Evolutionary conservation across 2,329 filamentous ascomycete species (phyloP).

Genomic region (Ascochyta rabiei): DNA sequence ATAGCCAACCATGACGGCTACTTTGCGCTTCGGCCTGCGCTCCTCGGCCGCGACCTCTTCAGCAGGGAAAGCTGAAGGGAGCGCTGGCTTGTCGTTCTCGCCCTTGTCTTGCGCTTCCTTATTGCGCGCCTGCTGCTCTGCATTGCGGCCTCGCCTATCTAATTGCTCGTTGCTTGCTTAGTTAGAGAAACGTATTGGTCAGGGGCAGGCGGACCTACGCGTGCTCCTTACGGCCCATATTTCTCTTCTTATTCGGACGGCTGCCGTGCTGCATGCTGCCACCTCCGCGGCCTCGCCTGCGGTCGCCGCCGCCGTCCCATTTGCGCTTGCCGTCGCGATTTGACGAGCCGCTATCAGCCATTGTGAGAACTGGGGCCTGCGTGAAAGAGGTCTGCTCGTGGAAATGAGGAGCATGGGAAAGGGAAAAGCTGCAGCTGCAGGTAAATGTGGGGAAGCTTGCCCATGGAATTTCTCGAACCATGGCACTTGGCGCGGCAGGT

Average conservation of each 20-base stretch:
- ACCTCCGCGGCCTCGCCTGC: slow-evolving; percentile 40
- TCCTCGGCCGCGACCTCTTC: slow-evolving; percentile 89
- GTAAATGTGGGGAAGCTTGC: slow-evolving; percentile 19
- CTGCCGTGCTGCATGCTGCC: slow-evolving; percentile 47
- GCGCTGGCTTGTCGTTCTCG: slow-evolving; percentile 52
- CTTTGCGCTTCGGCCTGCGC: slow-evolving; percentile 91
- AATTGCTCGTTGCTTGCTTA: slow-evolving; percentile 53
- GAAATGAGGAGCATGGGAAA: slow-evolving; percentile 32
- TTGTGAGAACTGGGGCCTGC: slow-evolving; percentile 26
- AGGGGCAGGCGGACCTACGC: slow-evolving; percentile 53
- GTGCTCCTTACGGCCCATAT: slow-evolving; percentile 71
- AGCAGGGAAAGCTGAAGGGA: slow-evolving; percentile 66
- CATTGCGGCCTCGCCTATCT: slow-evolving; percentile 56
- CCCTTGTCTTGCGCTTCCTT: slow-evolving; percentile 47
- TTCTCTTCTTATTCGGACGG: slow-evolving; percentile 63
- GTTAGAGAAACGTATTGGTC: slow-evolving; percentile 42
- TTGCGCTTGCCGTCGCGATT: slow-evolving; percentile 42
- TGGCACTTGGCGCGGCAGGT: slow-evolving; percentile 31
- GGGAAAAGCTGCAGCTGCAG: slow-evolving; percentile 8
- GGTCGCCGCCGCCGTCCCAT: slow-evolving; percentile 32
- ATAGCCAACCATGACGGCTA: slow-evolving; percentile 94
- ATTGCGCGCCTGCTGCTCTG: slow-evolving; percentile 48
- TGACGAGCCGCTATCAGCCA: slow-evolving; percentile 32
- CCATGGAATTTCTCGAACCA: slow-evolving; percentile 26
- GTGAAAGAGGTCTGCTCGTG: slow-evolving; percentile 29